A percentile compares a stretch with the other conserved stretches of the same genome.
phyloP scores from a whole-genome alignment of 345 rosid genomes.

The Salix caprea region DNA sequence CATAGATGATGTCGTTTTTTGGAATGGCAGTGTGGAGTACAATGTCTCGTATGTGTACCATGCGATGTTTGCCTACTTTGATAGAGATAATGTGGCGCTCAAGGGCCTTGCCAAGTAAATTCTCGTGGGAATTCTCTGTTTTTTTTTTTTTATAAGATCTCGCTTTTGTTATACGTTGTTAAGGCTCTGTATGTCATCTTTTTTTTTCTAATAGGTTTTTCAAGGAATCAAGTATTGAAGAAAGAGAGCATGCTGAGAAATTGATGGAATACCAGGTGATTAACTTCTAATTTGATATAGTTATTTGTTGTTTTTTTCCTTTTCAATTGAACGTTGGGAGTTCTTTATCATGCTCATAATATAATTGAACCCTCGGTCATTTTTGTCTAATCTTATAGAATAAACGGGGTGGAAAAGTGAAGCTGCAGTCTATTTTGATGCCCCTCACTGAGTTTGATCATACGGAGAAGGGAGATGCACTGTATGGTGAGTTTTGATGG shows the following conservation, averaged over 20 bases:
- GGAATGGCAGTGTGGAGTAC: conserved; percentile 32
- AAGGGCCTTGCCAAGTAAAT: conserved; percentile 30
- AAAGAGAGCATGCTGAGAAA: conserved; percentile 34
- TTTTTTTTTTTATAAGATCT: neutral
- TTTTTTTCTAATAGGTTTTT: conserved; percentile 20
- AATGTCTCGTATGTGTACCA: conserved; percentile 33
- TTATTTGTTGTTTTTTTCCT: neutral
- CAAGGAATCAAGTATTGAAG: conserved; percentile 28
- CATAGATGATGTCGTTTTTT: neutral
- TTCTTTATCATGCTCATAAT: neutral
- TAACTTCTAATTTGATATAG: neutral
- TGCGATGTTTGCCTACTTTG: conserved; percentile 32
- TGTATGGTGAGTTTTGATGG: conserved; percentile 19
- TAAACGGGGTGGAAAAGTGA: conserved; percentile 36
- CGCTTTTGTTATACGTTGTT: neutral
- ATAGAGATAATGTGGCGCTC: conserved; percentile 33
- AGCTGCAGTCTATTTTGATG: conserved; percentile 26
- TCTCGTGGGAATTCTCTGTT: neutral
- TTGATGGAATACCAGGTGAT: conserved; percentile 33
- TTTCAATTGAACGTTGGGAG: neutral
- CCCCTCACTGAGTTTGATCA: conserved; percentile 29
- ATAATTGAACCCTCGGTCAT: neutral
- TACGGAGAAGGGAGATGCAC: conserved; percentile 27
- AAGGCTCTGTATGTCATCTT: neutral
- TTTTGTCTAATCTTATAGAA: conserved; percentile 14